Base-by-base conservation (phyloP, 352 stramenopile genomes). In the Lagenidium sp. region DNA sequence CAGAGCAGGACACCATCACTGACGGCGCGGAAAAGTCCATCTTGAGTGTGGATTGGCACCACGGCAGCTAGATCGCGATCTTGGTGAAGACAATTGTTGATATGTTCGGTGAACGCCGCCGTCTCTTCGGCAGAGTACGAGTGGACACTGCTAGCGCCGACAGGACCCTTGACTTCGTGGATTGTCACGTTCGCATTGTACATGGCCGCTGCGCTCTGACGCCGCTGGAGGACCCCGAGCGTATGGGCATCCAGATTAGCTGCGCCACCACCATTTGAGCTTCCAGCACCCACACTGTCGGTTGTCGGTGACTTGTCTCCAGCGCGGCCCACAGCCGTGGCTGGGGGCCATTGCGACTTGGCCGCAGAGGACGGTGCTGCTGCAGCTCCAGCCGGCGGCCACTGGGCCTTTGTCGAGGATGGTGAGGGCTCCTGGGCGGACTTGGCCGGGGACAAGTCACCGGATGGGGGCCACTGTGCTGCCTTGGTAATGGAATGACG, bases 71-170 rank as follows among this genome's bases (percentile, higher is more conserved):
- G 56, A 26, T 88, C 77, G 25, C 60, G 55, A 42, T 95, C 85
- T 8, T 67, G 40, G 4, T 65, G 48, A 31, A 97, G 48, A 21
- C 63, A 80, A 50, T 95, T 93, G 63, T 97, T 97, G 53, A 97
- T 92, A 53, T 97, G 87, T 63, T 95, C 69, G 4, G 88, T 94
- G 54, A 97, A 97, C 12, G 82, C 82, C 4, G 69, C 65, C 0
- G 80, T 92, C 41, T 97, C 89, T 50, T 96, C 89, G 43, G 94
- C 77, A 19, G 82, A 94, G 55, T 91, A 95, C 50, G 84, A 90
- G 54, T 95, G 84, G 11, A 88, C 38, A 15, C 80, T 76, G 28
- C 78, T 80, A 4, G 73, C 71, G 16, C 76, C 67, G n/a, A n/a
- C n/a, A n/a, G n/a, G n/a, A n/a, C 80, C 69, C 45, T 82, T 84